Percentiles rank a stretch among this genome's conserved stretches.
Evolutionary conservation across 2,329 filamentous ascomycete species (phyloP).

Genomic region (Xylaria sp.): DNA sequence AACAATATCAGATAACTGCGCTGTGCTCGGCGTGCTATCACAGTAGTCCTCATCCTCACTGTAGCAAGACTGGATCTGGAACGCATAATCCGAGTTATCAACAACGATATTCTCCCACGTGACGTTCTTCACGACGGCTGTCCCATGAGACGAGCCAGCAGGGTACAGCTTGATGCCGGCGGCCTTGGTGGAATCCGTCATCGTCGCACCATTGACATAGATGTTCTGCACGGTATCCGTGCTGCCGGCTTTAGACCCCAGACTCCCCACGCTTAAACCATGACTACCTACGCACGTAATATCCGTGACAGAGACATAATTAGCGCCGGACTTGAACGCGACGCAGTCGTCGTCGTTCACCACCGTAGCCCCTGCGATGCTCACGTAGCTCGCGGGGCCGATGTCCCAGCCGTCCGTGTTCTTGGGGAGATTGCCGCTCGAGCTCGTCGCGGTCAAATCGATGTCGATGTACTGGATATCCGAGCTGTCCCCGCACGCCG

Average conservation of each 20-base stretch:
- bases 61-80: constrained; percentile 38
- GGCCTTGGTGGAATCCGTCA: constrained; percentile 33
- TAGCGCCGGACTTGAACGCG: constrained; percentile 33
- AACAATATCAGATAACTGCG: constrained; percentile 29
- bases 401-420: constrained; percentile 39
- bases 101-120: constrained; percentile 34
- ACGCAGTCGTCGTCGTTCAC: constrained; percentile 36
- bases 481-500: constrained; percentile 24
- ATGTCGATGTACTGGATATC: constrained; percentile 33
- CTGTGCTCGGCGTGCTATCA: constrained; percentile 27
- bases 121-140: constrained; percentile 31
- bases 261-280: constrained; percentile 34
- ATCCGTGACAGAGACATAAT: constrained; percentile 31
- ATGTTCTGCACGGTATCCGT: constrained; percentile 33
- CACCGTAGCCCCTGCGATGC: constrained; percentile 25
- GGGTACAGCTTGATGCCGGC: constrained; percentile 36
- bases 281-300: constrained; percentile 33
- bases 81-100: constrained; percentile 35
- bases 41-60: constrained; percentile 28
- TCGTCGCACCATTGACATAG: constrained; percentile 28
- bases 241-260: constrained; percentile 17
- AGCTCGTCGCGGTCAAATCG: constrained; percentile 26
- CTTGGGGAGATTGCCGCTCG: constrained; percentile 33
- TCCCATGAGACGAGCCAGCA: constrained; percentile 26
- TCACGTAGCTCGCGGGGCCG: constrained; percentile 31